Conservation (phyloP, 1,284 basidiomycete species). For the Ceratobasidium sp. region DNA sequence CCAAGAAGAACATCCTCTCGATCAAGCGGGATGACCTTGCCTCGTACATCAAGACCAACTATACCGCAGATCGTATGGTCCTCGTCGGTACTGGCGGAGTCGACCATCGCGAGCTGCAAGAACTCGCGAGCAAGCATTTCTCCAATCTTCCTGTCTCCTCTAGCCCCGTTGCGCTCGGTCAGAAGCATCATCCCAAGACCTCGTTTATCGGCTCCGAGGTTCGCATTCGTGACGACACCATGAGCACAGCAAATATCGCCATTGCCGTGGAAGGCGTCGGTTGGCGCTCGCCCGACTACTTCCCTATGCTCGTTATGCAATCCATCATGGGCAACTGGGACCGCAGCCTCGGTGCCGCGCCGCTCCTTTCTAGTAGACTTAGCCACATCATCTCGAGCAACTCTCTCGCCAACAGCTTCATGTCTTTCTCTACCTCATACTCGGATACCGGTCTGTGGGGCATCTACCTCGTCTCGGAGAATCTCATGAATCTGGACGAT, state of each 20-base stretch:
- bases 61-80: slow-evolving; percentile 99
- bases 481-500: slow-evolving; percentile 94
- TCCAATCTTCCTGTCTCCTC: slow-evolving; percentile 88
- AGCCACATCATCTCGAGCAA: slow-evolving; percentile 93
- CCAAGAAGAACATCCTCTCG: slow-evolving; percentile 96
- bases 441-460: slow-evolving; percentile 99
- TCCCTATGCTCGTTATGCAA: slow-evolving; percentile 99
- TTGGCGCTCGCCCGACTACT: slow-evolving; percentile 99
- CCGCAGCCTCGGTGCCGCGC: slow-evolving; percentile 91
- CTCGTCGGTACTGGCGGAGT: slow-evolving; percentile 97
- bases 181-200: slow-evolving; percentile 78
- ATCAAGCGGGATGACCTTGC: slow-evolving; percentile 93
- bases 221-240: slow-evolving; percentile 93
- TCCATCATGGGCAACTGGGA: slow-evolving; percentile 99
- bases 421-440: slow-evolving; percentile 99
- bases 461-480: slow-evolving; percentile 97
- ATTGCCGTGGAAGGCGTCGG: slow-evolving; percentile 98
- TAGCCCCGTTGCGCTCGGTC: slow-evolving; percentile 91
- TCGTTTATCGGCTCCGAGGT: slow-evolving; percentile 96
- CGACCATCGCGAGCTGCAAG: slow-evolving; percentile 92
- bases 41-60: slow-evolving; percentile 97
- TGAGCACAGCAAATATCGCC: slow-evolving; percentile 92
- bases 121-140: slow-evolving; percentile 96
- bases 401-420: slow-evolving; percentile 99
- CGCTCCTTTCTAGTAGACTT: slow-evolving; percentile 91